A percentile compares a stretch with the other conserved stretches of the same genome.
Evolutionary conservation across 164 flowering plant species (phyloP).

Genomic region (Annona squamosa): DNA sequence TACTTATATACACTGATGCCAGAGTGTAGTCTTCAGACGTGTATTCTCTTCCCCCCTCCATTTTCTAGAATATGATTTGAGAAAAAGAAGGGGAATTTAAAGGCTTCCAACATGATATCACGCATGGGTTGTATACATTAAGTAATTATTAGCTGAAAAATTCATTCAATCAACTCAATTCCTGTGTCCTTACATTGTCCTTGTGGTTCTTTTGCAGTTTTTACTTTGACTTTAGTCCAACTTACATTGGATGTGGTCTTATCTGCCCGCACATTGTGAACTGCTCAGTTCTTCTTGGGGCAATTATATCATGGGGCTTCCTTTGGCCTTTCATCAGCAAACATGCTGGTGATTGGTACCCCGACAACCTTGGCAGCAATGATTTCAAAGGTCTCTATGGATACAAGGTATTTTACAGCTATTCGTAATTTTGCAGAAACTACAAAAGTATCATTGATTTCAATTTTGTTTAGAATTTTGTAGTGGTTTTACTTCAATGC

Average conservation of each 20-base stretch:
- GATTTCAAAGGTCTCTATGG: constrained; percentile 98
- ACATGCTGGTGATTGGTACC: constrained; percentile 94
- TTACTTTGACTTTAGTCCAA: constrained; percentile 95
- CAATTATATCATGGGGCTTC: constrained; percentile 92
- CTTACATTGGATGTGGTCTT: constrained; percentile 96
- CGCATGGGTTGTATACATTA: not conserved
- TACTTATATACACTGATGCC: too few species aligned
- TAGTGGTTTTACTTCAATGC: not conserved
- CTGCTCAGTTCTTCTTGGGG: constrained; percentile 89
- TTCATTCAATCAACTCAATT: too few species aligned
- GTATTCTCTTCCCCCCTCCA: too few species aligned
- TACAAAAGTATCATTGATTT: not conserved
- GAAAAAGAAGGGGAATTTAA: not conserved
- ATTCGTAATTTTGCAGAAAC: not conserved
- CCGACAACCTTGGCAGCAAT: constrained; percentile 70
- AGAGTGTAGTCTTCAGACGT: too few species aligned
- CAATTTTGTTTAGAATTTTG: not conserved
- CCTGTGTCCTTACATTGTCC: not conserved
- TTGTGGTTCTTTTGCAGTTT: constrained; percentile 50
- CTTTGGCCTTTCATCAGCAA: constrained; percentile 82
- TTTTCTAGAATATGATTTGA: too few species aligned
- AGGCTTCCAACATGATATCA: not conserved
- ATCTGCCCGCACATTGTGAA: constrained; percentile 97
- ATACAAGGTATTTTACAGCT: constrained; percentile 61
- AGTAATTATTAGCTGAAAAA: not conserved